Conservation (phyloP, 2,329 filamentous ascomycete species). For the Atkinsonella texensis region DNA sequence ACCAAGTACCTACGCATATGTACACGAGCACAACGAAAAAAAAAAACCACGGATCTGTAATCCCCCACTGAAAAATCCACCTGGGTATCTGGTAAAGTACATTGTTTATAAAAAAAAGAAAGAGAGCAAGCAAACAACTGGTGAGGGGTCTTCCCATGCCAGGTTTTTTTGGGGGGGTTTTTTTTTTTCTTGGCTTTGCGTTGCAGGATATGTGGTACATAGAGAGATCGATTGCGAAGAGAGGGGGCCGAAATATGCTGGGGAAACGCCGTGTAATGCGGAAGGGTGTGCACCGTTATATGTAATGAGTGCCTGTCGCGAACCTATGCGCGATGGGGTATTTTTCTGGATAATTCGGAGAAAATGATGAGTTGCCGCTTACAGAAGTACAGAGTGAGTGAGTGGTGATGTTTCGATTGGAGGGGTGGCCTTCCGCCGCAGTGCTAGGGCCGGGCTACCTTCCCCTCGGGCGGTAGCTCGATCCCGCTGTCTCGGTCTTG, state of each 20-base stretch:
- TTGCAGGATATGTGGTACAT: too few relatives aligned
- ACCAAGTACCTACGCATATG: too few relatives aligned
- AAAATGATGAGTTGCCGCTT: background rate
- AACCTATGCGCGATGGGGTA: conserved; percentile 1
- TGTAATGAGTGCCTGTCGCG: background rate
- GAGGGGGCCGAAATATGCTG: too few relatives aligned
- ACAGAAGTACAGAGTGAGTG: conserved; percentile 1
- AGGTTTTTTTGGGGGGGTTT: too few relatives aligned
- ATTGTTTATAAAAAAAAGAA: conserved; percentile 3
- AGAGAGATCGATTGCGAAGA: too few relatives aligned
- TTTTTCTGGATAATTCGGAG: background rate
- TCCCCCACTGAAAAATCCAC: too few relatives aligned
- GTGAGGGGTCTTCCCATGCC: too few relatives aligned
- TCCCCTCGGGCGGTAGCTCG: conserved; percentile 31
- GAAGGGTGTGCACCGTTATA: background rate
- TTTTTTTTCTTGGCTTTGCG: too few relatives aligned
- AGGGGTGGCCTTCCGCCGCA: background rate
- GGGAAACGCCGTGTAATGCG: background rate
- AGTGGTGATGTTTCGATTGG: conserved; percentile 1
- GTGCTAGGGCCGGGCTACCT: conserved; percentile 12
- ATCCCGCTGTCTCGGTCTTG: conserved; percentile 43
- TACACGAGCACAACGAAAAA: too few relatives aligned
- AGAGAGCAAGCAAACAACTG: background rate
- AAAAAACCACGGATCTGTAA: too few relatives aligned
- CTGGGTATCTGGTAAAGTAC: conserved; percentile 5